Base-by-base conservation (phyloP, 805 yeast genomes). In the Barnettozyma populi region DNA sequence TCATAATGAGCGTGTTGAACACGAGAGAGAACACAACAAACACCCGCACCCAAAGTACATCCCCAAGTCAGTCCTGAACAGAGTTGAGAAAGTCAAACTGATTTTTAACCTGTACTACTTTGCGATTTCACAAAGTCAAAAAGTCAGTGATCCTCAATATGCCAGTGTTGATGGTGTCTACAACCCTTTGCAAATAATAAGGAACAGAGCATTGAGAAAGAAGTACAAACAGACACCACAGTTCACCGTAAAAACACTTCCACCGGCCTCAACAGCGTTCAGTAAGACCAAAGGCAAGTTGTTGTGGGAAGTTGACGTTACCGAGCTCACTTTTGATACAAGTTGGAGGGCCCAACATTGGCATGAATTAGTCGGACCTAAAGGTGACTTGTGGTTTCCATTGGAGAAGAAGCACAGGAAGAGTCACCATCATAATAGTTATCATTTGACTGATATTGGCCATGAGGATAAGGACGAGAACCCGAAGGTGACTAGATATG, bases 121-220 rank as follows among this genome's bases (percentile, higher is more conserved):
- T 32, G 47, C 61, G 1, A 18, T 61, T 10, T 53, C 55, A 27
- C 62, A 60, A 21, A 36, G 52, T 0, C 60, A 54, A 36, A 59
- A 51, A 35, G 27, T 42, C 1, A 44, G 48, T 11, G 48, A 50
- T 29, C 50, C 56, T 3, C 46, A 46, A 38, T 57, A 50, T 41
- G 43, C 71, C 2, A 78, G 77, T 2, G 75, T 84, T 3, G 88
- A 82, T 40, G 86, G 84, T 2, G 75, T 78, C 3, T 89, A 82
- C 68, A 89, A 89, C 60, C 96, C 96, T 4, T 67, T 89, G 39
- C 96, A 87, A 64, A 75, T 82, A n/a, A 79, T 89, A 24, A 68
- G 97, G 48, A 84, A 88, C 64, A 72, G 96, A 49, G 72, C 72
- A 54, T 60, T 83, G 4, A 64, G 86, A 45, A 73, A 74, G 48